Percentiles rank a stretch among this genome's conserved stretches.
Evolutionary conservation across 805 yeast species (phyloP).

Genomic region (Grigorovia jiainica): DNA sequence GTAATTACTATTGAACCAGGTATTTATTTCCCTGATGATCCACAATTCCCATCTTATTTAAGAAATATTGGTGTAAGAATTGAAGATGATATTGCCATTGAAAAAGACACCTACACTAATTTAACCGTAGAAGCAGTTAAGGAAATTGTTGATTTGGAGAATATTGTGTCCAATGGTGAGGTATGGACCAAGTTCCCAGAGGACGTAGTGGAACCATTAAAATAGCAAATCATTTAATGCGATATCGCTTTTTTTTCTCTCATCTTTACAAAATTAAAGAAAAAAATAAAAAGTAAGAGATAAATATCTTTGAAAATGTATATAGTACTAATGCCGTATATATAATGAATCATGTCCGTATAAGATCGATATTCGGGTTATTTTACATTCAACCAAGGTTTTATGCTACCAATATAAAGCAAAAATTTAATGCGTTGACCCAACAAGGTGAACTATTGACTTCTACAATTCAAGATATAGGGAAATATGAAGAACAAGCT

Average conservation of each 20-base stretch:
- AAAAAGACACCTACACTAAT: conserved; percentile 44
- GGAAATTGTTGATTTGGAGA: conserved; percentile 75
- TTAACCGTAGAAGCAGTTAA: conserved; percentile 79
- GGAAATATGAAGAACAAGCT: background rate
- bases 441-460: background rate
- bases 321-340: background rate
- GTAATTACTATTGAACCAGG: conserved; percentile 97
- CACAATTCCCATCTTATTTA: conserved; percentile 65
- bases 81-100: conserved; percentile 87
- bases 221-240: no score
- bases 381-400: background rate
- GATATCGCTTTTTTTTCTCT: no score
- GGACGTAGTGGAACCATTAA: conserved; percentile 32
- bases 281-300: no score
- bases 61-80: conserved; percentile 89
- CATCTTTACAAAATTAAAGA: no score
- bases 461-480: background rate
- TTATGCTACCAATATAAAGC: background rate
- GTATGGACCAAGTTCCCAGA: conserved; percentile 36
- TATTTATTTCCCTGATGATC: conserved; percentile 69
- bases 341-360: background rate
- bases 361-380: no score
- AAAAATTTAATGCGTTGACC: background rate
- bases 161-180: conserved; percentile 50
- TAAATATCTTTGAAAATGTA: background rate